Evolutionary conservation across 129 eudicot genomes (phyloP).

Genomic region (Flaveria ramosissima): DNA sequence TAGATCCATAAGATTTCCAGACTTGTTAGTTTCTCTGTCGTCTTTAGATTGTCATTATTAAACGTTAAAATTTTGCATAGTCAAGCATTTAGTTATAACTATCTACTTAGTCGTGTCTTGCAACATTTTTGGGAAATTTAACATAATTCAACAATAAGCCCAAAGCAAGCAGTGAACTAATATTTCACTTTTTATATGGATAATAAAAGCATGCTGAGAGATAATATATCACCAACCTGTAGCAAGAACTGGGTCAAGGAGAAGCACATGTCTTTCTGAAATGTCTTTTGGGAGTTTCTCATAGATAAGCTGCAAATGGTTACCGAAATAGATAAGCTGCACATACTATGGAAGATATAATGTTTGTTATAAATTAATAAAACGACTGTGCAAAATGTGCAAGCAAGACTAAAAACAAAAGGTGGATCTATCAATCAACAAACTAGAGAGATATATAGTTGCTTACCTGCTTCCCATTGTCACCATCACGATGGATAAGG

Average conservation of each 20-base stretch:
- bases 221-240: conserved; percentile 57
- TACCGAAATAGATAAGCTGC: conserved; percentile 65
- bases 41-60: too few species aligned
- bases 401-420: neutral
- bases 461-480: conserved; percentile 88
- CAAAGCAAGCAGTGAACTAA: neutral
- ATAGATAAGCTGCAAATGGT: conserved; percentile 71
- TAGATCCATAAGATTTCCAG: too few species aligned
- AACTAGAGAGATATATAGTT: neutral
- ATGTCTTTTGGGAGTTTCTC: conserved; percentile 96
- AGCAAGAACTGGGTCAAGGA: conserved; percentile 98
- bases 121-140: neutral
- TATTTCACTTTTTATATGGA: neutral
- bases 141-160: neutral
- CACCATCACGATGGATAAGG: conserved; percentile 94
- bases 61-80: neutral
- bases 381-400: neutral
- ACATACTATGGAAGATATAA: neutral
- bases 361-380: neutral
- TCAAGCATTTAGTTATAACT: neutral
- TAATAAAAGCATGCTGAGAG: neutral
- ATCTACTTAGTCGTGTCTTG: neutral
- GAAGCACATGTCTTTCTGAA: conserved; percentile 93
- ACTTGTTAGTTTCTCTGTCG: too few species aligned
- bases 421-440: neutral